A percentile compares a stretch with the other conserved stretches of the same genome.
phyloP scores from a whole-genome alignment of 2,329 filamentous ascomycete species.

The Sporothrix curviconia region DNA sequence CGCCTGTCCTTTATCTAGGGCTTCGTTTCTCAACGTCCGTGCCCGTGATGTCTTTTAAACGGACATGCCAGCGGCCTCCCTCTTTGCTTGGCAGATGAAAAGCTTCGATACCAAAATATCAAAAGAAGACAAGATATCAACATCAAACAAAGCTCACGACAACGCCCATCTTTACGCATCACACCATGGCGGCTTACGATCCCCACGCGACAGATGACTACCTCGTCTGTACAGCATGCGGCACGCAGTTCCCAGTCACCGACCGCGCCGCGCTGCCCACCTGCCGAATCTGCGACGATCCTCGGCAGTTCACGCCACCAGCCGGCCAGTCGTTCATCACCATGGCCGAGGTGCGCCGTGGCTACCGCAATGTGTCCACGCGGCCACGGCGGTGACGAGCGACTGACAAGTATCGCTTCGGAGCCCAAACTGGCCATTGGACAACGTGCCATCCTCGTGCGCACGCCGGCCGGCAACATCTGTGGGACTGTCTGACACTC shows the following conservation, averaged over 20 bases:
- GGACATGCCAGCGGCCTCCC: no score
- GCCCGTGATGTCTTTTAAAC: no score
- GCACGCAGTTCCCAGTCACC: slow-evolving; percentile 58
- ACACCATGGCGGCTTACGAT: slow-evolving; percentile 13
- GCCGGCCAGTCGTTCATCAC: slow-evolving; percentile 61
- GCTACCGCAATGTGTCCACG: slow-evolving; percentile 47
- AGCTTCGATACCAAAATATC: no score
- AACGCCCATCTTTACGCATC: neutral
- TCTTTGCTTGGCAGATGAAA: no score
- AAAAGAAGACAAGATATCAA: no score
- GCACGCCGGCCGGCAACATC: slow-evolving; percentile 60
- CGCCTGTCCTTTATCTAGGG: neutral
- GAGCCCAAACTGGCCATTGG: slow-evolving; percentile 64
- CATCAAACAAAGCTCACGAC: no score
- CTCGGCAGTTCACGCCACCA: slow-evolving; percentile 62
- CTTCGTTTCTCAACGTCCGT: neutral
- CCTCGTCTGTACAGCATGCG: slow-evolving; percentile 62
- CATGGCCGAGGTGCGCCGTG: slow-evolving; percentile 38
- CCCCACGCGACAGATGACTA: slow-evolving; percentile 13
- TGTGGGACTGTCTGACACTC: slow-evolving; percentile 73
- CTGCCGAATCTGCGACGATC: slow-evolving; percentile 68
- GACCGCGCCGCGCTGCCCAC: slow-evolving; percentile 42
- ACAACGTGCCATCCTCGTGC: slow-evolving; percentile 64
- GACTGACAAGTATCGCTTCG: slow-evolving; percentile 41
- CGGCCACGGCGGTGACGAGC: slow-evolving; percentile 36